Percentiles rank a stretch among this genome's conserved stretches.
Evolutionary conservation across 139 green algal species (phyloP).

Genomic region (Pleodorina starrii): DNA sequence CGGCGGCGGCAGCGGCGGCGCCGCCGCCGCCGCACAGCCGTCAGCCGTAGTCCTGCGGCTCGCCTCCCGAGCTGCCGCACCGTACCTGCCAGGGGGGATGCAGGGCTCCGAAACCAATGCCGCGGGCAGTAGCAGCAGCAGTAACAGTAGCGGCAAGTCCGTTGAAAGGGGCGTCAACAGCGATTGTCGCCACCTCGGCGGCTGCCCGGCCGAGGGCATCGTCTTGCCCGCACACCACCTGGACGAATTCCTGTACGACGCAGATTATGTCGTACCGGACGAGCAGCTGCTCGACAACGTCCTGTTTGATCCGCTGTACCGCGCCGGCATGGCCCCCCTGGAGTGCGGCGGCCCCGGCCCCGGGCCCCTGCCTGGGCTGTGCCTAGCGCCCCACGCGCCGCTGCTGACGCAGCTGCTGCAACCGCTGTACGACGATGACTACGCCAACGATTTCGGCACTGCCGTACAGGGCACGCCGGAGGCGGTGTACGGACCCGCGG

Average conservation of each 20-base stretch:
- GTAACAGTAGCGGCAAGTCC: too few relatives aligned
- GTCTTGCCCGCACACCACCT: not conserved
- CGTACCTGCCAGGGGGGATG: too few relatives aligned
- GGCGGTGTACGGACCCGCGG: slow-evolving; percentile 19
- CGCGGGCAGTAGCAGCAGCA: not conserved
- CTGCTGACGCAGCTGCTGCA: slow-evolving; percentile 23
- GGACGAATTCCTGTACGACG: slow-evolving; percentile 19
- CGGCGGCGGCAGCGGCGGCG: too few relatives aligned
- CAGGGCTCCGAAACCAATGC: too few relatives aligned
- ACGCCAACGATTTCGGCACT: slow-evolving; percentile 16
- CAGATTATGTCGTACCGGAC: slow-evolving; percentile 15
- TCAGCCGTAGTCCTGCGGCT: too few relatives aligned
- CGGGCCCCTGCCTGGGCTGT: slow-evolving; percentile 15
- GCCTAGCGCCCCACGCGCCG: slow-evolving; percentile 34
- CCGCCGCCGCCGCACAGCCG: too few relatives aligned
- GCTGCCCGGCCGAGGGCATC: not conserved
- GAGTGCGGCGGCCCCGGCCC: not conserved
- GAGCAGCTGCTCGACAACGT: not conserved
- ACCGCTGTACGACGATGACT: slow-evolving; percentile 44
- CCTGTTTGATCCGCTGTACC: slow-evolving; percentile 48
- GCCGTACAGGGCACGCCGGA: slow-evolving; percentile 28
- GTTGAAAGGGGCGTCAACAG: too few relatives aligned
- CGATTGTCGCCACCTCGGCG: not conserved
- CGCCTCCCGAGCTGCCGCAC: too few relatives aligned
- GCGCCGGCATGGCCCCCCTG: not conserved